phyloP scores from a whole-genome alignment of 352 stramenopile genomes.

The Phytopythium boreale region DNA sequence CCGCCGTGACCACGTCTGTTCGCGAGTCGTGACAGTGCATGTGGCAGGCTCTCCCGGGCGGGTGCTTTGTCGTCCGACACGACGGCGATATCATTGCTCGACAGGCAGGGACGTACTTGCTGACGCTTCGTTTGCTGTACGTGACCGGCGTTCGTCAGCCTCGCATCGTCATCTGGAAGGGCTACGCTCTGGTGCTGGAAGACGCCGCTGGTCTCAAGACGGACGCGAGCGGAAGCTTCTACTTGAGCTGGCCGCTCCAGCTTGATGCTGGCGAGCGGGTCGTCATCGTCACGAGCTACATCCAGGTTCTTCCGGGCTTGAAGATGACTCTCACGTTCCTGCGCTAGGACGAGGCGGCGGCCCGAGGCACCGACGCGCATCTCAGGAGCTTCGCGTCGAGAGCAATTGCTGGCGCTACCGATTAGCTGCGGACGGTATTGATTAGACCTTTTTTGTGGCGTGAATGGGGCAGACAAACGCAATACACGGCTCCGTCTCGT shows the following conservation, averaged over 20 bases:
- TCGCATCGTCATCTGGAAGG: background rate
- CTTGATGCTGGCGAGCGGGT: background rate
- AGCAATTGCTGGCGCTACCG: too few relatives aligned
- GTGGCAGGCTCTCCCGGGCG: background rate
- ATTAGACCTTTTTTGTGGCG: too few relatives aligned
- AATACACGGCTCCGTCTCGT: too few relatives aligned
- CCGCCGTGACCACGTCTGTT: background rate
- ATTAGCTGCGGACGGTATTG: too few relatives aligned
- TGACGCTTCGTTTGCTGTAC: background rate
- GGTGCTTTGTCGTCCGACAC: background rate
- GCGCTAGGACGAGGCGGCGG: background rate
- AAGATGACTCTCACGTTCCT: background rate
- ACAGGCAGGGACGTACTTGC: background rate
- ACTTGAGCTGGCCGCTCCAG: background rate
- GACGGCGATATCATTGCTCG: background rate
- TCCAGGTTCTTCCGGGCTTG: background rate
- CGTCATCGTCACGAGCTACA: background rate
- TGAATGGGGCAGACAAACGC: too few relatives aligned
- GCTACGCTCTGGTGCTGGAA: background rate
- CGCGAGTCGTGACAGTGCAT: background rate
- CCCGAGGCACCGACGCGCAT: background rate
- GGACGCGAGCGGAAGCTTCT: background rate
- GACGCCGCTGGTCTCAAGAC: background rate
- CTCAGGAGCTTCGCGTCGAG: too few relatives aligned
- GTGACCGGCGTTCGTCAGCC: background rate